Conservation (phyloP, 371 early-diverging fungal genomes). For the Mucor piriformis region DNA sequence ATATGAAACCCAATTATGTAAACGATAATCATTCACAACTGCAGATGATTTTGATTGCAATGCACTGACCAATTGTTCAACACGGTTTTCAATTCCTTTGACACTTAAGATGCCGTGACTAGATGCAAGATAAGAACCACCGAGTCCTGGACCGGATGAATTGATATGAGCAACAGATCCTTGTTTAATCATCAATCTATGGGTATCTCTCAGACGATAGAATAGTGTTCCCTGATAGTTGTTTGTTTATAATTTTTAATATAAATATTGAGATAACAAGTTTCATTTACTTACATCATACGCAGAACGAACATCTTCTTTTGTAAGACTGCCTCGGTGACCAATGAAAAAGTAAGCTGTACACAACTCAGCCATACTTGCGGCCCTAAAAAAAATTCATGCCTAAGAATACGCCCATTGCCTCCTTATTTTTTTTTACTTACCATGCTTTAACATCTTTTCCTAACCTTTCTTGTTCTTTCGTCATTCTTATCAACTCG, state of each 20-base stretch:
- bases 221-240: constrained; percentile 24
- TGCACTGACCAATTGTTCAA: neutral
- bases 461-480: constrained; percentile 27
- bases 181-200: constrained; percentile 2
- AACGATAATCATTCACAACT: neutral
- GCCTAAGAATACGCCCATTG: neutral
- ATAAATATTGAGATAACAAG: neutral
- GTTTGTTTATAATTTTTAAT: neutral
- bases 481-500: constrained; percentile 34
- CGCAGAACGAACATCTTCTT: constrained; percentile 34
- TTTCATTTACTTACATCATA: constrained; percentile 39
- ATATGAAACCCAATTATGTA: constrained; percentile 18
- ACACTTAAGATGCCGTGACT: neutral
- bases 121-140: constrained; percentile 13
- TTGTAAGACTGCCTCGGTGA: constrained; percentile 28
- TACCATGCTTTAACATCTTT: constrained; percentile 21
- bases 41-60: constrained; percentile 3
- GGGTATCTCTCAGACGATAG: constrained; percentile 20
- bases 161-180: neutral
- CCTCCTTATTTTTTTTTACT: neutral
- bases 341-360: constrained; percentile 44
- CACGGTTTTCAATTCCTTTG: neutral
- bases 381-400: constrained; percentile 21
- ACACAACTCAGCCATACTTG: constrained; percentile 27
- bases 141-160: neutral